Percentiles rank a stretch among this genome's conserved stretches.
Evolutionary conservation across 2,329 filamentous ascomycete species (phyloP).

Genomic region (Aureobasidium sp.): DNA sequence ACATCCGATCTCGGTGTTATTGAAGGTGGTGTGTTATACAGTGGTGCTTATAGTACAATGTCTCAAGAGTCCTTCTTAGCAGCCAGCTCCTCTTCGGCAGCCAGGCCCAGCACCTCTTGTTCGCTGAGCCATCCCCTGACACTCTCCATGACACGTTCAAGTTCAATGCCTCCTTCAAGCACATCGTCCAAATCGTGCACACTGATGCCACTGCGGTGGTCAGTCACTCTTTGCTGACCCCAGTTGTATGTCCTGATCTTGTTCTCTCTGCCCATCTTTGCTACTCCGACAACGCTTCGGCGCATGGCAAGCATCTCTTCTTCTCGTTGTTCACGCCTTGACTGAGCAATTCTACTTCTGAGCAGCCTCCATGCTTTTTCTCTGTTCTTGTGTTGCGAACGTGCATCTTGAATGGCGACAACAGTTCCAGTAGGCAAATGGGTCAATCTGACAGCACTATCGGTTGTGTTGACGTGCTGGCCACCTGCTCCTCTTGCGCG

Average conservation of each 20-base stretch:
- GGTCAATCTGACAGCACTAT: conserved; percentile 88
- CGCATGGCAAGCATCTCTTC: conserved; percentile 68
- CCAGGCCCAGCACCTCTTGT: conserved; percentile 64
- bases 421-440: conserved; percentile 81
- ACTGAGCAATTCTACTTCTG: conserved; percentile 73
- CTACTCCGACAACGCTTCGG: conserved; percentile 71
- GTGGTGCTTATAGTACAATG: not conserved
- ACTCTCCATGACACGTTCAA: conserved; percentile 72
- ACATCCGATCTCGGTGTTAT: not conserved
- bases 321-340: conserved; percentile 73
- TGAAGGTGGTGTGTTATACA: not conserved
- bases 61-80: conserved; percentile 11
- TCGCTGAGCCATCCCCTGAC: conserved; percentile 69
- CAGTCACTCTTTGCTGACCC: conserved; percentile 72
- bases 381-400: conserved; percentile 84
- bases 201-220: conserved; percentile 75
- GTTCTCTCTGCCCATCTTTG: conserved; percentile 77
- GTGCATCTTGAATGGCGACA: conserved; percentile 86
- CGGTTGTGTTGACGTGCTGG: conserved; percentile 97
- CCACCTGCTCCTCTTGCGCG: conserved; percentile 85
- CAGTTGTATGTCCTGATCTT: conserved; percentile 93
- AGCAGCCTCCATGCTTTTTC: conserved; percentile 81
- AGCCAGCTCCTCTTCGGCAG: conserved; percentile 35
- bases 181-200: conserved; percentile 74
- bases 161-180: conserved; percentile 63